phyloP scores from a whole-genome alignment of 1,139 yeast genomes.

The Suhomyces panamericanus region DNA sequence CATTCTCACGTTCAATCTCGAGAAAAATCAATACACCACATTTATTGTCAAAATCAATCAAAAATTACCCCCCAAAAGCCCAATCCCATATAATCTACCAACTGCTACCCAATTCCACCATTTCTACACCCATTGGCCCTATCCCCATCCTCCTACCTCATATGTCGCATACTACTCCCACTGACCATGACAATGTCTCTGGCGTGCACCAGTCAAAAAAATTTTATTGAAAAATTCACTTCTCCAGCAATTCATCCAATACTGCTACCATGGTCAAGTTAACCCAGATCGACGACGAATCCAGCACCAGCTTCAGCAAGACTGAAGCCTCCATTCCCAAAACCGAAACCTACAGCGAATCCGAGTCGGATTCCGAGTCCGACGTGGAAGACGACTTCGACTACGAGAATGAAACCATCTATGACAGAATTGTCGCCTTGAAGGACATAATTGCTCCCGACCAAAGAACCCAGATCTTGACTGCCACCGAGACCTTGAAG shows the following conservation, averaged over 20 bases:
- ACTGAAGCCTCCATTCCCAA: conserved; percentile 16
- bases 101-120: neutral
- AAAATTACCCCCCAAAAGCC: neutral
- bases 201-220: conserved; percentile 12
- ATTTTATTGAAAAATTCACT: conserved; percentile 6
- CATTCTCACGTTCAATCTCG: too few species aligned
- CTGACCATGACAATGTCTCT: neutral
- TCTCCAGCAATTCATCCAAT: conserved; percentile 6
- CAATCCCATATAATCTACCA: neutral
- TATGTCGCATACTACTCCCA: too few species aligned
- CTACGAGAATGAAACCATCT: conserved; percentile 75
- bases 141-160: neutral
- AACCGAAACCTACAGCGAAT: conserved; percentile 28
- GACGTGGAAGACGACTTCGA: conserved; percentile 75
- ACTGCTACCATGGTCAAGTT: conserved; percentile 61
- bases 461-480: conserved; percentile 59
- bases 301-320: conserved; percentile 38
- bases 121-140: neutral
- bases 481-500: conserved; percentile 36
- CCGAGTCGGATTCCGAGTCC: conserved; percentile 48
- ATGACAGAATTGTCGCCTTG: conserved; percentile 86
- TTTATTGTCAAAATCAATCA: too few species aligned
- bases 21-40: too few species aligned
- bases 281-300: conserved; percentile 66
- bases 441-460: conserved; percentile 90